Evolutionary conservation across 2,329 filamentous ascomycete genomes (phyloP).

Genomic region (Stagonosporopsis vannaccii): DNA sequence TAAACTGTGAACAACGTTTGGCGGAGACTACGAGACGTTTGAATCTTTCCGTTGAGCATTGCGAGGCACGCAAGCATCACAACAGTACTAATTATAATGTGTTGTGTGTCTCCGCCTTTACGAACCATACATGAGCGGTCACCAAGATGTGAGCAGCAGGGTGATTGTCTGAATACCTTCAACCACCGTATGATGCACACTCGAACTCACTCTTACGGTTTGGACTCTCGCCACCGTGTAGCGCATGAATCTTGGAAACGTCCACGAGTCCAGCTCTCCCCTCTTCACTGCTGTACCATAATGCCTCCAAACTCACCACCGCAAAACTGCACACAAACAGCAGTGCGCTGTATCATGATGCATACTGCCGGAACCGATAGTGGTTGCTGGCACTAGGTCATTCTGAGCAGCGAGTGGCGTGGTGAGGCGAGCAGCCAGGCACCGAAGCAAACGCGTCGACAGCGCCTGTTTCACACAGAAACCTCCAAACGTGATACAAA

Average conservation of each 20-base stretch:
- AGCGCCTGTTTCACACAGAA: conserved; percentile 24
- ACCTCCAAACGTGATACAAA: conserved; percentile 19
- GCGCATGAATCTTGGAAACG: not conserved
- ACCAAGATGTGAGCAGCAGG: too few species aligned
- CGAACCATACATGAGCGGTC: too few species aligned
- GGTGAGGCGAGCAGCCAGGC: conserved; percentile 33
- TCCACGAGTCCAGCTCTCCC: not conserved
- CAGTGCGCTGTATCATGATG: conserved; percentile 1
- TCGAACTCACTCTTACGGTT: not conserved
- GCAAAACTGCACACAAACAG: not conserved
- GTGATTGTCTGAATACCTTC: too few species aligned
- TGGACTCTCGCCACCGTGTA: not conserved
- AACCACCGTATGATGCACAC: too few species aligned
- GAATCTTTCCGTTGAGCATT: too few species aligned
- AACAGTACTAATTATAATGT: too few species aligned
- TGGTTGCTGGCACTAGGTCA: conserved; percentile 14
- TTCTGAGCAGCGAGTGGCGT: conserved; percentile 22
- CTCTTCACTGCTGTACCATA: not conserved
- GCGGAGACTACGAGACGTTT: too few species aligned
- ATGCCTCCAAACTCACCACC: not conserved
- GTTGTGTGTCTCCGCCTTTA: too few species aligned
- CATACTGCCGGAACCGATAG: conserved; percentile 12
- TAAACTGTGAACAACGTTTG: too few species aligned
- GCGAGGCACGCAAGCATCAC: too few species aligned
- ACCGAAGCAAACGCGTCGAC: conserved; percentile 33